Evolutionary conservation across 2,329 filamentous ascomycete genomes (phyloP), one percentile per base, ranked within the genome.

Genomic region (Nemania abortiva): DNA sequence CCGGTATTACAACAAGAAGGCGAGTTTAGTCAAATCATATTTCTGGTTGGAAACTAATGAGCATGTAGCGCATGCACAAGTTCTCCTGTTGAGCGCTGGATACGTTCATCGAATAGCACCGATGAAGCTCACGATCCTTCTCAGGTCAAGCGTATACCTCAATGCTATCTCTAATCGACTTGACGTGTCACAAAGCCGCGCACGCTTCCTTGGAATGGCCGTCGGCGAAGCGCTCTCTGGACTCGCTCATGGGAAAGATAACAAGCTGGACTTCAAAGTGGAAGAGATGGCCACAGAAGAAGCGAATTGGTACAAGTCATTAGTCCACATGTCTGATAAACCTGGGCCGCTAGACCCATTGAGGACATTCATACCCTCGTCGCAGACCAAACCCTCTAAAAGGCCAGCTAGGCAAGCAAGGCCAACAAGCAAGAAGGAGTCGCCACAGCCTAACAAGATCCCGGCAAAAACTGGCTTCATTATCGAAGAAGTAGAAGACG

Each of bases 1-100:
- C 91, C 95, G 5, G 88, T 92, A n/a, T 77, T 96, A 47, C 92
- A 95, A 76, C 96, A 99, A 85, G 93, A 98, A 86, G 91, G 94
- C 92, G 81, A 74, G 81, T 77, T n/a, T 13, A 18, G 4, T 10
- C 1, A 15, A 2, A 22, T 27, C 0, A 4, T n/a, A 34, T n/a
- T 15, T 49, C 7, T 39, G n/a, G 3, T 6, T 24, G 0, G 27
- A 37, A 7, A 59, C 56, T 70, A 65, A 71, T 78, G 65, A 24
- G 6, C 10, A 42, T 45, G 34, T 60, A 96, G 94, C 90, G 29
- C 91, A 95, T 77, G 88, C 92, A 1, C 93, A 98, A 80, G 86
- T 92, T 6, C 82, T 98, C 2, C 87, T 97, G 0, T 84, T 98
- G 2, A 85, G 88, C 54, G 91, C 93, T 13, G 93, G 94, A 10